Conservation (phyloP, 169 alveolate species). For the Cyclospora cayetanensis region DNA sequence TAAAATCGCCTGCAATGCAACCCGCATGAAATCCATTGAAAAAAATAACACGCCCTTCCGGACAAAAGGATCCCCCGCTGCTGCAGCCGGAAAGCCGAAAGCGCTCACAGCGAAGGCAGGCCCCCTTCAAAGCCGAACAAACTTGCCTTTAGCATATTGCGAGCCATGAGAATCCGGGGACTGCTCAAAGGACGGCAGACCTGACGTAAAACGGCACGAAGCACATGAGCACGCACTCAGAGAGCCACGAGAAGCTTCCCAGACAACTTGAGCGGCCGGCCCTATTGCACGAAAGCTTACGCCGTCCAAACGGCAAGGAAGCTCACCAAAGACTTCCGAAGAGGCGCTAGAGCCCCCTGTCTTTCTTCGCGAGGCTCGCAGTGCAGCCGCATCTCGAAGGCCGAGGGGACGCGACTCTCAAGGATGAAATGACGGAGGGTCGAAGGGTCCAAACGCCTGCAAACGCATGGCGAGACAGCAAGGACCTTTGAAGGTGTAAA, state of each 20-base stretch:
- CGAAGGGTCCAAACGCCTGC: constrained; percentile 36
- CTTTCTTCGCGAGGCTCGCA: neutral
- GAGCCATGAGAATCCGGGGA: constrained; percentile 61
- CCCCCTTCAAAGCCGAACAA: neutral
- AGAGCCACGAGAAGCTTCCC: too few species aligned
- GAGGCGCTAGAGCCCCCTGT: neutral
- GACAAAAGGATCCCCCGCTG: neutral
- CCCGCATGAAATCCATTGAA: neutral
- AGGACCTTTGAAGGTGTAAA: too few species aligned
- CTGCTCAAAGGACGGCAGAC: constrained; percentile 64
- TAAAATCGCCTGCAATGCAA: neutral
- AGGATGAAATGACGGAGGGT: constrained; percentile 32
- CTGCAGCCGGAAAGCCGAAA: neutral
- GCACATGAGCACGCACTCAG: too few species aligned
- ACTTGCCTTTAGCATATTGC: constrained; percentile 57
- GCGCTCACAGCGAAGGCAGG: neutral
- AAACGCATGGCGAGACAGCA: too few species aligned
- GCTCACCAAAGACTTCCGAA: constrained; percentile 3
- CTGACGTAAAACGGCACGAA: too few species aligned
- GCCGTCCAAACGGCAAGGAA: neutral
- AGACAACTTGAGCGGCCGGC: too few species aligned
- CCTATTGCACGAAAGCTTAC: too few species aligned
- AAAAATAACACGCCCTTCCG: too few species aligned
- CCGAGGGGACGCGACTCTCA: constrained; percentile 54
- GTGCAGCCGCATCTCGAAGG: constrained; percentile 45